Conservation (phyloP, 108 stramenopile species). For the Fistulifera pelliculosa region DNA sequence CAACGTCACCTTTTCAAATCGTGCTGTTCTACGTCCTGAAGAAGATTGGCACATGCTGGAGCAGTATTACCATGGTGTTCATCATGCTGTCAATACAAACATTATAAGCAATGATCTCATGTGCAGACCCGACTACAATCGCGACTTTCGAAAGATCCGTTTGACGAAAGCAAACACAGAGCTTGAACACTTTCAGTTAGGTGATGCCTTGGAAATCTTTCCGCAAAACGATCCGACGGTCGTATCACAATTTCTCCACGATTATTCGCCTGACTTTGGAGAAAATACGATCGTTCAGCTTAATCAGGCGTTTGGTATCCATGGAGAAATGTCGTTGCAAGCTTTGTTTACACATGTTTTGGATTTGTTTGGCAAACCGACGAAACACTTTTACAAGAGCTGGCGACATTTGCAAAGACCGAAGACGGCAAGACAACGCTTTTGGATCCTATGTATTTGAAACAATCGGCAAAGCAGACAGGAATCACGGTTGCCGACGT, state of each 20-base stretch:
- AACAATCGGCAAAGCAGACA: conserved; percentile 19
- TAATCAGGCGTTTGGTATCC: conserved; percentile 36
- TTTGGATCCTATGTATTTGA: conserved; percentile 29
- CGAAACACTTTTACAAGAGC: conserved; percentile 49
- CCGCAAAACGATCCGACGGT: conserved; percentile 39
- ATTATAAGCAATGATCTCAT: conserved; percentile 24
- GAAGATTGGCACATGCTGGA: conserved; percentile 26
- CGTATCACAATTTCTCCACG: conserved; percentile 41
- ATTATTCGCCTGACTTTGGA: conserved; percentile 44
- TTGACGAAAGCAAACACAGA: conserved; percentile 9
- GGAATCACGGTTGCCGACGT: conserved; percentile 44
- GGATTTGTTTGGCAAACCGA: conserved; percentile 61
- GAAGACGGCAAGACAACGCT: conserved; percentile 37
- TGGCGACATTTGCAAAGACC: conserved; percentile 47
- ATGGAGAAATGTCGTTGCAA: conserved; percentile 39
- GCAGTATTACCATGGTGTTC: conserved; percentile 28
- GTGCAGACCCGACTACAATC: conserved; percentile 41
- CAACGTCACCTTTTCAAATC: conserved; percentile 32
- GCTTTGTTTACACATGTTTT: conserved; percentile 46
- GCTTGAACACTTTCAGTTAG: conserved; percentile 30
- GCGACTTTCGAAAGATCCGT: conserved; percentile 53
- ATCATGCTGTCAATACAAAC: conserved; percentile 19
- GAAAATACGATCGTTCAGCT: conserved; percentile 44
- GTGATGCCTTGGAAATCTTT: conserved; percentile 66
- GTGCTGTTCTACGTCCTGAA: conserved; percentile 23